phyloP scores from a whole-genome alignment of 2,329 filamentous ascomycete genomes.

The Pezicula radicicola region DNA sequence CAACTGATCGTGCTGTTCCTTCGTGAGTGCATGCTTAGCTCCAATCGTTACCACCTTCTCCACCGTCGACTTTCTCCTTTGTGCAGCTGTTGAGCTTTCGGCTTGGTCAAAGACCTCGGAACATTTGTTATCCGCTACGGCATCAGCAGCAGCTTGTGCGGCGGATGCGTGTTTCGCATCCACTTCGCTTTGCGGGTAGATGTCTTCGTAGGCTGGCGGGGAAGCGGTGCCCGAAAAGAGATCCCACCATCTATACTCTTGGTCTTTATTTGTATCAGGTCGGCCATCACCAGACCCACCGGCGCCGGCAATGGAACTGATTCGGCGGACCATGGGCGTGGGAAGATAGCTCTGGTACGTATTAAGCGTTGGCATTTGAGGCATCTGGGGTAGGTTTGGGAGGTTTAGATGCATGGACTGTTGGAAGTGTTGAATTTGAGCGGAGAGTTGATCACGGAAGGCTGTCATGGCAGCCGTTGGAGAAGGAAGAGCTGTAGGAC shows the following conservation, averaged over 20 bases:
- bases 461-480: conserved; percentile 64
- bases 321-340: conserved; percentile 64
- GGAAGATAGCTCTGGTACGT: conserved; percentile 69
- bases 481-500: conserved; percentile 35
- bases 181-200: conserved; percentile 58
- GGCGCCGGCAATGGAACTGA: conserved; percentile 66
- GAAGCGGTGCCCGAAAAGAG: conserved; percentile 53
- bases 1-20: conserved; percentile 63
- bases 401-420: conserved; percentile 64
- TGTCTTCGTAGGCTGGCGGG: conserved; percentile 76
- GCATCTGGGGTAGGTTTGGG: conserved; percentile 58
- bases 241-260: conserved; percentile 65
- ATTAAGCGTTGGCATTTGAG: conserved; percentile 53
- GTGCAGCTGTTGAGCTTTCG: conserved; percentile 34
- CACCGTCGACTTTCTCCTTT: conserved; percentile 28
- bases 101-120: conserved; percentile 47
- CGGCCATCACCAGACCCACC: conserved; percentile 29
- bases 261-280: conserved; percentile 36
- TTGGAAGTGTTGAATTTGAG: conserved; percentile 75
- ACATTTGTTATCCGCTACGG: conserved; percentile 57
- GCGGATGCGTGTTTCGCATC: conserved; percentile 59
- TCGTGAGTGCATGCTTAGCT: conserved; percentile 60
- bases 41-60: conserved; percentile 52
- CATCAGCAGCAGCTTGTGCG: conserved; percentile 54
- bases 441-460: conserved; percentile 69